phyloP scores from a whole-genome alignment of 768 basidiomycete species.

The Lactarius deliciosus region DNA sequence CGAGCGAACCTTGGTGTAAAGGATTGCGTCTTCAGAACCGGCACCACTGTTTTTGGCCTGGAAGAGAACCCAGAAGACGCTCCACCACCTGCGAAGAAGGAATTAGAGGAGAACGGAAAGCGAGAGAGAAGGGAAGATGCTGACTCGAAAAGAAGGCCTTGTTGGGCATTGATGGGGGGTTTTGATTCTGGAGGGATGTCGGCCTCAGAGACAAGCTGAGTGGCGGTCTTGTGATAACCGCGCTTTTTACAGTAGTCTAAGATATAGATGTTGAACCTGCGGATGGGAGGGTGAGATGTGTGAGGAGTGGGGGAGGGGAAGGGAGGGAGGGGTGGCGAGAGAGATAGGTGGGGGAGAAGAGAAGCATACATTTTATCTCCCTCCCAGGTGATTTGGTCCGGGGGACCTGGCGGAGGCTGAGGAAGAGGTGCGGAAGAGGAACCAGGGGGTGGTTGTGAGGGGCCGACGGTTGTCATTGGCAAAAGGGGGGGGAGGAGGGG shows the following conservation, averaged over 20 bases:
- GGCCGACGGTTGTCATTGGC: constrained; percentile 25
- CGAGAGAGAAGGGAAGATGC: constrained; percentile 35
- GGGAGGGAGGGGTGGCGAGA: background rate
- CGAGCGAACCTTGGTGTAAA: constrained; percentile 64
- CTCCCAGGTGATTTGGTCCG: constrained; percentile 61
- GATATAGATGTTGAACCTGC: constrained; percentile 88
- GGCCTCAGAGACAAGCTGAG: constrained; percentile 64
- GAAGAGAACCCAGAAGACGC: constrained; percentile 85
- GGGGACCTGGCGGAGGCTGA: constrained; percentile 24
- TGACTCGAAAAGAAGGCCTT: constrained; percentile 82
- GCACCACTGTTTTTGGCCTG: constrained; percentile 70
- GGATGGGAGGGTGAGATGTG: constrained; percentile 6
- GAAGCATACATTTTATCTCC: constrained; percentile 75
- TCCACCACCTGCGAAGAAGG: constrained; percentile 68
- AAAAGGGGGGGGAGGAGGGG: background rate
- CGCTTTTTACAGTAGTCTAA: constrained; percentile 83
- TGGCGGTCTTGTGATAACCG: constrained; percentile 71
- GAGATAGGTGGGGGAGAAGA: constrained; percentile 14
- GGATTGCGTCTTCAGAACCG: constrained; percentile 67
- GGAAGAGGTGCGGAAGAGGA: constrained; percentile 22
- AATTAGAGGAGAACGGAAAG: constrained; percentile 19
- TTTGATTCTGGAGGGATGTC: constrained; percentile 58
- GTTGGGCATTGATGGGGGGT: constrained; percentile 80
- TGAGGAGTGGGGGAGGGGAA: constrained; percentile 35
- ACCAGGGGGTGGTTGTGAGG: constrained; percentile 17